Base-by-base conservation (phyloP, 2,329 filamentous ascomycete species). In the Xylariales sp. region DNA sequence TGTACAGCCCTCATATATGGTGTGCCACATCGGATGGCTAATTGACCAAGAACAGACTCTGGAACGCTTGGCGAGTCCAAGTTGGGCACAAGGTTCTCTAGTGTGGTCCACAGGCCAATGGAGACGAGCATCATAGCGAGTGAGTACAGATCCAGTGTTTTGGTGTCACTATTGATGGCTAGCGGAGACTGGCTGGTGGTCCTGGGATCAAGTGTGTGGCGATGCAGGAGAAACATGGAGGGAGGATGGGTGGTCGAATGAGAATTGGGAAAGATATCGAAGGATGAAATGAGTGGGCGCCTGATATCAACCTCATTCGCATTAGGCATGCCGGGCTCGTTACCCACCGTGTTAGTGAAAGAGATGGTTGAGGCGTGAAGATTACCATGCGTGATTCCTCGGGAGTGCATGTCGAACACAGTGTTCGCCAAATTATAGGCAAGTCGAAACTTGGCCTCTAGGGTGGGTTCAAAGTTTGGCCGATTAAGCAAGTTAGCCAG, bases 361-460 rank as follows among this genome's bases (percentile, higher is more conserved):
- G 91, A 85, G 16, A 94, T 84, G 67, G 90, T 92, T 48, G 83
- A 86, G 71, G 89, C 89, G 55, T 86, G 83, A 36, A 95, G 85
- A 72, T 91, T 90, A 4, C 91, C 90, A 77, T 94, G 92, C 0
- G 86, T 86, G 60, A 93, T 87, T 14, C 89, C 87, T 48, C 90
- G 85, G 2, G 86, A 85, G 75, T 94, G 92, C 77, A 94, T 83
- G 71, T 91, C 90, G 74, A 92, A 92, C 41, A 94, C 85, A 3
- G 91, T 91, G 70, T 90, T 90, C 39, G 88, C 87, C 3, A 94
- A 83, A 71, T 93, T 92, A 61, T 91, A 85, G 3, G 92, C 92
- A 58, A 95, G 83, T 14, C 90, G 86, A 74, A 93, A 94, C 73
- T 93, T 92, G 65, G 90, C 89, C 79, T 95, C 92, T 0, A 94